Evolutionary conservation across 2,329 filamentous ascomycete species (phyloP).

Genomic region (Pseudogymnoascus sp.): DNA sequence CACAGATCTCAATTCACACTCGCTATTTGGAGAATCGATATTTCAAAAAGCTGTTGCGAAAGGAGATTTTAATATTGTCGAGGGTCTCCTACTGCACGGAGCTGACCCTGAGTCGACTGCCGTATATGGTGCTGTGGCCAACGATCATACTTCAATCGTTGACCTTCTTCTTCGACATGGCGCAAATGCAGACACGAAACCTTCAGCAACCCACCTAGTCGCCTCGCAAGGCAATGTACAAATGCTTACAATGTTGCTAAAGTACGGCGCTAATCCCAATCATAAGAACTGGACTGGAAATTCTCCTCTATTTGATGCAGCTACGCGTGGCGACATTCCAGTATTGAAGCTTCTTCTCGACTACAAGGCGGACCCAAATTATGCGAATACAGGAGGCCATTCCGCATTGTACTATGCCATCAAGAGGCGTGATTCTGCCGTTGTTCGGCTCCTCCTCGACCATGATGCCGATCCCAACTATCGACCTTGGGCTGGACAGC

Average conservation of each 20-base stretch:
- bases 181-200: constrained; percentile 13
- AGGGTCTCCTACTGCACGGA: constrained; percentile 3
- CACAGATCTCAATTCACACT: constrained; percentile 14
- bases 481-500: not conserved
- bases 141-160: constrained; percentile 9
- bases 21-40: constrained; percentile 13
- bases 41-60: constrained; percentile 11
- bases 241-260: constrained; percentile 1
- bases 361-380: constrained; percentile 11
- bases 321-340: constrained; percentile 11
- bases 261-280: not conserved
- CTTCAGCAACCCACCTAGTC: constrained; percentile 11
- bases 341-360: constrained; percentile 13
- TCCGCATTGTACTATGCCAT: constrained; percentile 14
- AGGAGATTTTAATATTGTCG: constrained; percentile 9
- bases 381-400: constrained; percentile 9
- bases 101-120: constrained; percentile 14
- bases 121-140: constrained; percentile 11
- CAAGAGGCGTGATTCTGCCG: constrained; percentile 9
- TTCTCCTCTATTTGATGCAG: constrained; percentile 10
- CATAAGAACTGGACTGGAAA: not conserved
- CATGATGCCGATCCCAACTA: constrained; percentile 13
- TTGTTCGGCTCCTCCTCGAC: constrained; percentile 14
- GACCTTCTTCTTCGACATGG: constrained; percentile 15
- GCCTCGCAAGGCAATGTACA: constrained; percentile 12